phyloP scores from a whole-genome alignment of 192 early-diverging fungal species.

The Umbelopsis sp. region DNA sequence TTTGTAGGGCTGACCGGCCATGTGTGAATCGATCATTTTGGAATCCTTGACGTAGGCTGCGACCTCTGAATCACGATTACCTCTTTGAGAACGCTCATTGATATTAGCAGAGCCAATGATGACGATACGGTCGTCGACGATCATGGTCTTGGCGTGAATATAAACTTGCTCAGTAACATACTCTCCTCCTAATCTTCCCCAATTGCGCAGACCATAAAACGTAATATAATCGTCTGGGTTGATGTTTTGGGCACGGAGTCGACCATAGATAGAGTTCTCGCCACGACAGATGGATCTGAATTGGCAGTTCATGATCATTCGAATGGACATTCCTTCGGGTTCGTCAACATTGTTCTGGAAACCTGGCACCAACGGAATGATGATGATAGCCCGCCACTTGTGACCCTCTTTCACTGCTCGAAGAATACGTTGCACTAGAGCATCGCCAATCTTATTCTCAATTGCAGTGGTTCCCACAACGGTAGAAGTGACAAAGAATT shows the following conservation, averaged over 20 bases:
- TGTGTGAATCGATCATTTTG: slow-evolving; percentile 62
- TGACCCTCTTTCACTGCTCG: slow-evolving; percentile 58
- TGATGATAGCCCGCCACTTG: slow-evolving; percentile 66
- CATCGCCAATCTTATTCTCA: slow-evolving; percentile 80
- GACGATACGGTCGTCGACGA: slow-evolving; percentile 81
- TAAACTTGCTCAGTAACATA: slow-evolving; percentile 85
- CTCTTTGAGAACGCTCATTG: slow-evolving; percentile 85
- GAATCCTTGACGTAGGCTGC: slow-evolving; percentile 70
- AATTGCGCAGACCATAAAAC: slow-evolving; percentile 78
- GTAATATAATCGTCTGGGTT: slow-evolving; percentile 65
- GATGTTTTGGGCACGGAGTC: slow-evolving; percentile 59
- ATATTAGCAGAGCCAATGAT: slow-evolving; percentile 89
- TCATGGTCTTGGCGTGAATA: slow-evolving; percentile 84
- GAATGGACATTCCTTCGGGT: slow-evolving; percentile 68
- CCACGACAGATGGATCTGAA: slow-evolving; percentile 77
- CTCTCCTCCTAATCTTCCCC: slow-evolving; percentile 58
- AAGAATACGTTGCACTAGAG: slow-evolving; percentile 73
- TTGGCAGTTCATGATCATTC: slow-evolving; percentile 81
- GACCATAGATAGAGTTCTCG: slow-evolving; percentile 68
- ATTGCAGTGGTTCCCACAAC: slow-evolving; percentile 58
- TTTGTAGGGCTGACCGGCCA: slow-evolving; percentile 70
- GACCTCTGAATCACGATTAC: slow-evolving; percentile 82
- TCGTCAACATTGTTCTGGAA: slow-evolving; percentile 76
- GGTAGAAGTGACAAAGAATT: slow-evolving; percentile 78
- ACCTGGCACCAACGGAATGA: slow-evolving; percentile 81